Percentiles rank a stretch among this genome's conserved stretches.
These are phyloP conservation scores for Alloascoidea africana DNA, from an alignment of 805 yeast genomes.

Conservation along the genomic window DNA sequence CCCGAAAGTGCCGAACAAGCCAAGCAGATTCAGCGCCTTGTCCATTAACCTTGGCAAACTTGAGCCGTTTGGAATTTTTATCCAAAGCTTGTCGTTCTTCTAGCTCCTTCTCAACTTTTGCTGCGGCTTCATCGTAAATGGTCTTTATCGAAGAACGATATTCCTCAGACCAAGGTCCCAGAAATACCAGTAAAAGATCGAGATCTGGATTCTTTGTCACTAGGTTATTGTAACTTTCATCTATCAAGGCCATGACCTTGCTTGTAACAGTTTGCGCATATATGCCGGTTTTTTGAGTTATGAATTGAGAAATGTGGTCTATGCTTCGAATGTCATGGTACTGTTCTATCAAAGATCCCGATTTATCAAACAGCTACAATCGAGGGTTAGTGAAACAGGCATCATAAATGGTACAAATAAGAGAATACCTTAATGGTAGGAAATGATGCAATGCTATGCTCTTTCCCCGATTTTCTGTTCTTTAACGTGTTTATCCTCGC, in stretches of 20 bases:
- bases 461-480: not conserved
- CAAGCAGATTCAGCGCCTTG: not conserved
- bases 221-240: not conserved
- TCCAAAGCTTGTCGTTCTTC: too few species aligned
- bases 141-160: not conserved
- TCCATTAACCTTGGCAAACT: conserved; percentile 1
- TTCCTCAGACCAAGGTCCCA: not conserved
- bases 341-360: not conserved
- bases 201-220: too few species aligned
- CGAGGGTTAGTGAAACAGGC: not conserved
- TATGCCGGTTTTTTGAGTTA: not conserved
- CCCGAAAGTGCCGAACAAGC: not conserved
- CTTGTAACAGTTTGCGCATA: not conserved
- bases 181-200: not conserved
- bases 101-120: not conserved
- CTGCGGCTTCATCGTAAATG: not conserved
- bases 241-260: not conserved
- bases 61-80: not conserved
- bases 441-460: not conserved
- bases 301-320: not conserved
- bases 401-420: not conserved
- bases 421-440: not conserved
- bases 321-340: not conserved
- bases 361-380: not conserved
- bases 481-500: not conserved